Base-by-base conservation (phyloP, 2,329 filamentous ascomycete genomes). In the Didymella lethalis region DNA sequence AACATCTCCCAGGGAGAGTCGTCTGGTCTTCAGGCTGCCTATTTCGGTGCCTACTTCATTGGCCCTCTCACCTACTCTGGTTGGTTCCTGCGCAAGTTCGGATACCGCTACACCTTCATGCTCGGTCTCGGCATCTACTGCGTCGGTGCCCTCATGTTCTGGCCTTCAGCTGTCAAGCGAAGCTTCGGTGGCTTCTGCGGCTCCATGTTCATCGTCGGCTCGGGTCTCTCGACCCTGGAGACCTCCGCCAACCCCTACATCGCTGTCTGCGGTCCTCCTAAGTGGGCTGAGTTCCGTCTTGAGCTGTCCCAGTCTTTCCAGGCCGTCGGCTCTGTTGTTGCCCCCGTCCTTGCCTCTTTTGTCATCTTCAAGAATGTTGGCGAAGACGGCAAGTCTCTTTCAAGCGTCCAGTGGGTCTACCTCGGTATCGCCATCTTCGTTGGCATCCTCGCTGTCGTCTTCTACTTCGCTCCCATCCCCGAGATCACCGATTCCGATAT, bases 41-140 rank as follows among this genome's bases (percentile, higher is more conserved):
- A 89, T 72, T 89, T 89, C 67, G 87, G 86, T 43, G 83, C 83
- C 16, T 85, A 85, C 66, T 83, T 83, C 59, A 79, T 85, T 48
- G 83, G 82, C 26, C 82, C 83, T 29, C 72, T 85, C 23, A 82
- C 81, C 25, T 83, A 83, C 62, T 82, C 83, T 48, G 82, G 82
- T 45, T 84, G 82, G 78, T 81, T 93, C 61, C 81, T 95, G 7
- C 86, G 90, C 20, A 84, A 85, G 57, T 91, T 89, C 49, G 92
- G 92, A 3, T 95, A 92, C 79, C 90, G 92, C 65, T 87, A 87
- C 41, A 92, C 90, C 0, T 93, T 95, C 67, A 93, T 95, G 59
- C 82, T 88, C 28, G 91, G 90, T 36, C 81, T 93, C 7, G 82
- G 78, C 57, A 82, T 92, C 44, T 91, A 92, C 74, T 84, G 82